Evolutionary conservation across 1,284 basidiomycete genomes (phyloP).

Genomic region (Pseudozyma sp.): DNA sequence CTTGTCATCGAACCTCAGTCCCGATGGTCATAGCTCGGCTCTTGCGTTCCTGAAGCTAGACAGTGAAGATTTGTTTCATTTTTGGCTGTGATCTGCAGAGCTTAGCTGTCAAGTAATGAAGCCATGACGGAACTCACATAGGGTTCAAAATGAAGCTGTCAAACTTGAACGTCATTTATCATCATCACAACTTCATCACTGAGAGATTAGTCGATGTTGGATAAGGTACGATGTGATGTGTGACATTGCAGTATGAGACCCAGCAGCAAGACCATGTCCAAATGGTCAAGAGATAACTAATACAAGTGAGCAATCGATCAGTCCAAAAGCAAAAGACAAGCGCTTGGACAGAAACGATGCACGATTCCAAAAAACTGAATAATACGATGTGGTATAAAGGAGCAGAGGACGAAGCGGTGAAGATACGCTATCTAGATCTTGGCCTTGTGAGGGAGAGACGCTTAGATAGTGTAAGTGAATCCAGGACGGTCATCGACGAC

Average conservation of each 20-base stretch:
- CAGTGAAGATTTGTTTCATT: no score
- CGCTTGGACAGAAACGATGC: neutral
- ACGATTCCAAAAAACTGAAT: neutral
- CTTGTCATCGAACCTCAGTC: neutral
- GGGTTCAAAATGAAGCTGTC: no score
- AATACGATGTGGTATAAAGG: constrained; percentile 8
- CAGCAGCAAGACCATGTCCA: constrained; percentile 2
- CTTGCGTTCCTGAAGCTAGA: no score
- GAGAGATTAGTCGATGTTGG: no score
- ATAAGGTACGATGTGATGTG: neutral
- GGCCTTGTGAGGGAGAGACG: neutral
- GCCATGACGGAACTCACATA: no score
- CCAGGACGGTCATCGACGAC: constrained; percentile 52
- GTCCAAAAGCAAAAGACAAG: neutral
- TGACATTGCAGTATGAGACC: constrained; percentile 17
- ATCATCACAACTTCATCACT: no score
- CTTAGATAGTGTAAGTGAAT: constrained; percentile 58
- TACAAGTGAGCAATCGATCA: neutral
- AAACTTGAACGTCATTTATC: no score
- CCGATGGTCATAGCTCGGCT: constrained; percentile 4
- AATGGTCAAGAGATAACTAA: constrained; percentile 1
- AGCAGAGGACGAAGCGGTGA: constrained; percentile 1
- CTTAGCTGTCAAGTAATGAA: no score
- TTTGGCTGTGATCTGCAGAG: no score
- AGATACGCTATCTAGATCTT: neutral